Base-by-base conservation (phyloP, 352 stramenopile genomes). In the Bremia lactucae region DNA sequence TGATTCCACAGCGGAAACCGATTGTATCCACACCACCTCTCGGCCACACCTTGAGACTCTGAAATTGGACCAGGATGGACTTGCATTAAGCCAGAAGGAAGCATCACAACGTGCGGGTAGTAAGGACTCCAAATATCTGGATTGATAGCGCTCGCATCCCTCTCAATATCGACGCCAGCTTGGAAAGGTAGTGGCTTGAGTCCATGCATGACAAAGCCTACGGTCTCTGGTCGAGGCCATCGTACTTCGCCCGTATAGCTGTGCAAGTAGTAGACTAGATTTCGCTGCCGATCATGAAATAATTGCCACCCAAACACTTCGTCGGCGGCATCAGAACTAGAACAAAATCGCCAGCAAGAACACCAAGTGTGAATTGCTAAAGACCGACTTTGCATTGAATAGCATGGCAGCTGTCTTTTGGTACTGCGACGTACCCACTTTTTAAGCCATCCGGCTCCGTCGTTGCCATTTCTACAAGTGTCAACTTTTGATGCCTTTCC, bases 221-320 rank as follows among this genome's bases (percentile, higher is more conserved):
- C 53, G 4, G 54, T 57, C 38, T 65, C 59, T 2, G 65, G 68
- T 34, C 56, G 67, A 26, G 64, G 59, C 72, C 72, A 87, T n/a
- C 67, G 65, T 46, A 85, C 70, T 68, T 87, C 75, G 0, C 75
- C 75, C 16, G 75, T 87, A 49, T 83, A 73, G 41, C 50, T 75
- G 43, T 87, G 75, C 36, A 83, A 33, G 21, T 73, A 79, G 49
- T 68, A 87, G 18, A 62, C 40, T 21, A 75, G 42, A 16, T 79
- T 77, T 33, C 43, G 66, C 35, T 54, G 56, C 34, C 39, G 41
- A 37, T 87, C 75, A 41, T 77, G 60, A 29, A 63, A 60, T 33
- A 60, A 50, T 26, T 65, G 46, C 75, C 75, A 87, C 11, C 75
- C 75, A 42, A 87, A 87, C 16, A 29, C 38, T 2, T 65, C 49